Evolutionary conservation across 2,329 filamentous ascomycete genomes (phyloP), one percentile per base, ranked within the genome.

Genomic region (Dryadomyces sulphureus): DNA sequence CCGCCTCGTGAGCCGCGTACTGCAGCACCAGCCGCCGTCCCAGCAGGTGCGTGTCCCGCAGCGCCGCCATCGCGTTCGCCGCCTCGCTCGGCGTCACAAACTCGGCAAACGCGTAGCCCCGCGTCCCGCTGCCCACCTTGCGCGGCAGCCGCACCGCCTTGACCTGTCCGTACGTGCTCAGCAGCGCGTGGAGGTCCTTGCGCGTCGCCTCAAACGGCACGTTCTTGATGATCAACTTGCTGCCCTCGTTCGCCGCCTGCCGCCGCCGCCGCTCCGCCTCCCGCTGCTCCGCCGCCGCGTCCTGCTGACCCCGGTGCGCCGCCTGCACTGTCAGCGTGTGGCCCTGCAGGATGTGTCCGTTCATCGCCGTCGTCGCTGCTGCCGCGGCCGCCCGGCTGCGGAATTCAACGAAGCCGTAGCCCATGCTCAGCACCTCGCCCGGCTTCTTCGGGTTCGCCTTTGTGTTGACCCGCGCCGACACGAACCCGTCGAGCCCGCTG

Each of bases 191-290:
- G 48, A 98, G 74, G 60, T 98, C 92, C 63, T 93, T 92, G 69
- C 94, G 95, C 45, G 80, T 83, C 42, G 85, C 83, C 67, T 96
- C 87, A 68, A 98, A 98, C 19, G 92, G 90, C 63, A 98, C 68
- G 68, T 98, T 98, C 72, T 96, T 98, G 69, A 98, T 83, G 64
- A 96, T 81, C 59, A 98, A 83, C 73, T 96, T 96, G 41, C 89
- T 95, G 43, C 51, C 51, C 54, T 79, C 76, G 59, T 80, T 77
- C 16, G 75, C 75, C 21, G 84, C 79, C 43, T 76, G 66, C 63
- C 90, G 93, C 71, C 88, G 93, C 43, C 82, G 79, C 53, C 75
- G 78, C 58, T 96, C 88, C 54, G 90, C 82, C 54, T 81, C 82
- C 52, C 83, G 79, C 53, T 84, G 77, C 64, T 94, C 85, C 60